Percentiles rank a stretch among this genome's conserved stretches.
Evolutionary conservation across 2,329 filamentous ascomycete genomes (phyloP).

Genomic region (Cercospora sp.): DNA sequence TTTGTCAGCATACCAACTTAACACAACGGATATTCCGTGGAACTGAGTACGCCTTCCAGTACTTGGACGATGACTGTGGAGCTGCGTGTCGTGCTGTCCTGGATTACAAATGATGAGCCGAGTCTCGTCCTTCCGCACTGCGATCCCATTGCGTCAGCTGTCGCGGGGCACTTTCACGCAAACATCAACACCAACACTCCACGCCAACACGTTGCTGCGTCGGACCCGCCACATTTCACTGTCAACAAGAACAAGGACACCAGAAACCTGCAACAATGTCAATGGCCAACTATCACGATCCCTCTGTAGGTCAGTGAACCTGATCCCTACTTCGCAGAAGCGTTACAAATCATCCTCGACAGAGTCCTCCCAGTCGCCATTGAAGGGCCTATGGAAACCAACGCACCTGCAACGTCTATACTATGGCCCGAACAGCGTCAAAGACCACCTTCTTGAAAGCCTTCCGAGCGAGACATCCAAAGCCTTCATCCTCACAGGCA

Average conservation of each 20-base stretch:
- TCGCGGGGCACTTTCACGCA: not conserved
- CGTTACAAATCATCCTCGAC: constrained; percentile 41
- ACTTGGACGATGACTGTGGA: not conserved
- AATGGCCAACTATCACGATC: constrained; percentile 15
- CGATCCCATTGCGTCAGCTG: not conserved
- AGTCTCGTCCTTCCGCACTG: not conserved
- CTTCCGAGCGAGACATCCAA: constrained; percentile 50
- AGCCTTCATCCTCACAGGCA: constrained; percentile 59
- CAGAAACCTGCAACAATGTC: constrained; percentile 10
- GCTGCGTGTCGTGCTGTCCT: not conserved
- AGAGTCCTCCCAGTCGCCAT: constrained; percentile 47
- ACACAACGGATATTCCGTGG: not conserved
- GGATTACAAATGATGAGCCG: not conserved
- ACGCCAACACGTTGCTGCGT: not conserved
- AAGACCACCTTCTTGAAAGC: constrained; percentile 48
- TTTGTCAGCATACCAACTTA: not conserved
- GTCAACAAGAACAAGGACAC: not conserved
- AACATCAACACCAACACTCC: not conserved
- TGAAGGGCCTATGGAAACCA: constrained; percentile 54
- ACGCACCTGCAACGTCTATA: constrained; percentile 52
- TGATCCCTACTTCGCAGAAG: constrained; percentile 18
- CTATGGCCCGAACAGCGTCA: constrained; percentile 52
- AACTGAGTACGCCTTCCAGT: not conserved
- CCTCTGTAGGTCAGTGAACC: constrained; percentile 27
- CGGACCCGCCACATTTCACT: not conserved